Evolutionary conservation across 2,329 filamentous ascomycete genomes (phyloP), one percentile per base, ranked within the genome.

Genomic region (Arthrinium phaeospermum): DNA sequence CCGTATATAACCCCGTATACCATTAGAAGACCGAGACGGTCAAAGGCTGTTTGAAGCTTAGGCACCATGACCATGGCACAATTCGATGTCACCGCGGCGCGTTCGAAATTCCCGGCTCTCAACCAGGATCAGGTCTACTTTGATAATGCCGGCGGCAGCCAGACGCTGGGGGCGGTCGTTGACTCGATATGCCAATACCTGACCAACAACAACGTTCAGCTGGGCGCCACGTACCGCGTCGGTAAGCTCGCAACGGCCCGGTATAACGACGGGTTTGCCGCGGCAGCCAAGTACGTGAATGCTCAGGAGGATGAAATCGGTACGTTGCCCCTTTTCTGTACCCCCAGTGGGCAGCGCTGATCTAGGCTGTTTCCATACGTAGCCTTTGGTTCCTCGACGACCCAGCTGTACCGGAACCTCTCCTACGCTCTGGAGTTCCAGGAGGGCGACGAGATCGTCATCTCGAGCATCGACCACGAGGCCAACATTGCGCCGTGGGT

Each of bases 71-170:
- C 24, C n/a, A 68, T 68, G 67, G 13, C 67, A 10, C 44, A 79
- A 78, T 88, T 93, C 76, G 85, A 92, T 75, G 85, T 93, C 68
- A 78, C 85, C 12, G 82, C 84, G 68, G 86, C 88, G 44, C 87
- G 91, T 73, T 84, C 86, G 73, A 85, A 87, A 71, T 95, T 95
- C 83, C 93, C 93, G 46, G 91, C 92, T 19, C 81, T 95, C 51
- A 82, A 86, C 53, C 86, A 90, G 73, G 85, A 90, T 67, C 92
- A 94, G 77, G 86, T 95, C 69, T 94, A 89, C 79, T 88, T 95
- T 75, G 93, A 96, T 79, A 95, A 95, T 79, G 93, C 92, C 14
- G 93, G 93, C 24, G 93, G 93, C 49, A 93, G 90, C 78, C 93
- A 95, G 78, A 86, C 90, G 0, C 83, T 95, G 4, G 89, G 88